phyloP scores from a whole-genome alignment of 2,329 filamentous ascomycete genomes.

The Talaromyces sp. region DNA sequence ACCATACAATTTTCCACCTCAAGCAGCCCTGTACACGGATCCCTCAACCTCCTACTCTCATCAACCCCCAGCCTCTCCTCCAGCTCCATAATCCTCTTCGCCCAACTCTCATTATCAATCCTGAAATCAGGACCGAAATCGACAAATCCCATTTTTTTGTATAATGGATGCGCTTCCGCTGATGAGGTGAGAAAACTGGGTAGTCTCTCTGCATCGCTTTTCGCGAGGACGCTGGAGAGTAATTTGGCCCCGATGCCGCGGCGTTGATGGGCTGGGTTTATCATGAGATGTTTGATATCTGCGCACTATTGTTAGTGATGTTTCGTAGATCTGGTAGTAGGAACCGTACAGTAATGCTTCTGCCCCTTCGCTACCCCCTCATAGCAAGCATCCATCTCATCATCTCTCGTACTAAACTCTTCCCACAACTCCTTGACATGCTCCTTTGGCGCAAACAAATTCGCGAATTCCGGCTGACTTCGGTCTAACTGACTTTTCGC shows the following conservation, averaged over 20 bases:
- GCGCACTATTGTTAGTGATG: background rate
- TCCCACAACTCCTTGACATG: slow-evolving; percentile 4
- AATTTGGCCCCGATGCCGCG: slow-evolving; percentile 10
- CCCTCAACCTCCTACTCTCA: background rate
- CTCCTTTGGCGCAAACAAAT: background rate
- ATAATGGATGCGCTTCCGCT: slow-evolving; percentile 4
- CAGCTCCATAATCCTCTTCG: background rate
- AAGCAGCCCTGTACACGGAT: background rate
- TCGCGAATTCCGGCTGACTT: background rate
- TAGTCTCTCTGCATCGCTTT: slow-evolving; percentile 7
- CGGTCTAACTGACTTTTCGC: background rate
- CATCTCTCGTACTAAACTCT: slow-evolving; percentile 6
- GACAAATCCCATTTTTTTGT: slow-evolving; percentile 4
- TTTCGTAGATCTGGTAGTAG: too few relatives aligned
- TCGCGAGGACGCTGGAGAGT: slow-evolving; percentile 6
- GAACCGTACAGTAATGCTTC: background rate
- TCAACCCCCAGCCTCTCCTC: background rate
- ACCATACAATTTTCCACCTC: slow-evolving; percentile 7
- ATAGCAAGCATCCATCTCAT: slow-evolving; percentile 15
- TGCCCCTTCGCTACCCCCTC: background rate
- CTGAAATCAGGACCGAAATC: slow-evolving; percentile 7
- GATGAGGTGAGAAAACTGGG: slow-evolving; percentile 10
- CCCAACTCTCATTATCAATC: slow-evolving; percentile 13
- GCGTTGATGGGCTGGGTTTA: slow-evolving; percentile 11
- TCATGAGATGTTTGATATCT: slow-evolving; percentile 15